phyloP scores from a whole-genome alignment of 768 basidiomycete genomes.

The Leccinum variicolor region DNA sequence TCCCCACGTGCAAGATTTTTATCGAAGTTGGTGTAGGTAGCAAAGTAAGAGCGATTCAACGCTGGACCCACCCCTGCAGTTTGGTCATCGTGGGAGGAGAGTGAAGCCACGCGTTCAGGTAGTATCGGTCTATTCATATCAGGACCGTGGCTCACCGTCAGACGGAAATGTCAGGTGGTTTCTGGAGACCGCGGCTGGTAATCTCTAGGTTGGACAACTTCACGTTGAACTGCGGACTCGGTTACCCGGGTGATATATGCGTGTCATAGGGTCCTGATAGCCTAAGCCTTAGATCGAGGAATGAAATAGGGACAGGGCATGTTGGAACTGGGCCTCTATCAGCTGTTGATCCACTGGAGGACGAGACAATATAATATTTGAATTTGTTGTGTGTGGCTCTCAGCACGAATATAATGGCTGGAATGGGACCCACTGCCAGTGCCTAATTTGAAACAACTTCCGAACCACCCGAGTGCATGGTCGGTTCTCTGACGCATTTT shows the following conservation, averaged over 20 bases:
- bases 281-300: background rate
- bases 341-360: background rate
- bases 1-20: background rate
- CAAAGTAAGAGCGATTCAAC: background rate
- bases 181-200: background rate
- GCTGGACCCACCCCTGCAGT: background rate
- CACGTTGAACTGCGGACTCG: background rate
- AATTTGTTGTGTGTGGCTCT: background rate
- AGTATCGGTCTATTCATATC: background rate
- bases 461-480: background rate
- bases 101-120: background rate
- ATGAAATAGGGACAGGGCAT: background rate
- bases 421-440: background rate
- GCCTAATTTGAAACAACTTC: slow-evolving; percentile 2
- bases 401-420: background rate
- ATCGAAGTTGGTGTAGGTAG: background rate
- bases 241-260: background rate
- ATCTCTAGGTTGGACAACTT: background rate
- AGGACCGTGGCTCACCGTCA: background rate
- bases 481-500: background rate
- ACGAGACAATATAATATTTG: background rate
- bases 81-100: background rate
- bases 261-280: background rate
- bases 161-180: background rate
- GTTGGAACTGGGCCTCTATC: background rate